Conservation (phyloP, 1,284 basidiomycete genomes). For the Trametes versicolor region DNA sequence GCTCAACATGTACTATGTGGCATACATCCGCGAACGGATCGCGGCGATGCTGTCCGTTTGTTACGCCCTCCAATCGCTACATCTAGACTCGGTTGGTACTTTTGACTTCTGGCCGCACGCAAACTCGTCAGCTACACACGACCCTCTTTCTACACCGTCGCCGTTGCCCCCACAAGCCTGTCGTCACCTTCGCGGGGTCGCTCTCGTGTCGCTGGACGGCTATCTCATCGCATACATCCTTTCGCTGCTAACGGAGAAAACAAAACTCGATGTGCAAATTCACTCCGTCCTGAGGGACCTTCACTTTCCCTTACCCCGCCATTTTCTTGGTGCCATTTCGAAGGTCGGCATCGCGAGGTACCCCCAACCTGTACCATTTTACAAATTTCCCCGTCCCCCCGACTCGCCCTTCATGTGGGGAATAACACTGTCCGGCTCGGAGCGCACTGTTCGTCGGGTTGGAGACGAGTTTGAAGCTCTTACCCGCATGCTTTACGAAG, state of each 20-base stretch:
- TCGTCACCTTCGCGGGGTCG: background rate
- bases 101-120: background rate
- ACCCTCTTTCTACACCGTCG: background rate
- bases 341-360: background rate
- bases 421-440: background rate
- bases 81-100: background rate
- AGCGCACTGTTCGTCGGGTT: background rate
- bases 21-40: background rate
- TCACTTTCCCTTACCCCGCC: background rate
- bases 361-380: background rate
- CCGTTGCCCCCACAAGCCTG: background rate
- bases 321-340: background rate
- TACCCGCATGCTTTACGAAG: background rate
- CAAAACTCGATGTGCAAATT: background rate
- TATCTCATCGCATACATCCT: background rate
- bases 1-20: background rate
- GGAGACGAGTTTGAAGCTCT: too few species aligned
- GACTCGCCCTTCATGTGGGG: background rate
- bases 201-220: background rate
- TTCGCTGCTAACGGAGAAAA: background rate
- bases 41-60: background rate
- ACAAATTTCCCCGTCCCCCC: background rate
- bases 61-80: background rate
- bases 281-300: background rate
- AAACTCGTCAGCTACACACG: background rate